phyloP scores from a whole-genome alignment of 2,329 filamentous ascomycete species.

The Elsinoe arachidis region DNA sequence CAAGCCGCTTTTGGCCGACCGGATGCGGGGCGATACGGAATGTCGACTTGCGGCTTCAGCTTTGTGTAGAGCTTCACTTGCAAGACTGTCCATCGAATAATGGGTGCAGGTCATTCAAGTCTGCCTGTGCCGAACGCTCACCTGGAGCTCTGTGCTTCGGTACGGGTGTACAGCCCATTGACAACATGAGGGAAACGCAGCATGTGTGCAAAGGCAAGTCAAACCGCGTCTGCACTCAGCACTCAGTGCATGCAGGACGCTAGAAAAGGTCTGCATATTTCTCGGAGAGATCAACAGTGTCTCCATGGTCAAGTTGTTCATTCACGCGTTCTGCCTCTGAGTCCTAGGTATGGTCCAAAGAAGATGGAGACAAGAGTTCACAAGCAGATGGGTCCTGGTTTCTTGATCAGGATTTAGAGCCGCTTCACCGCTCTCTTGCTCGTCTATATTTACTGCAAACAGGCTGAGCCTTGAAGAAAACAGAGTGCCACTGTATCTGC shows the following conservation, averaged over 20 bases:
- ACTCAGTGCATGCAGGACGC: background rate
- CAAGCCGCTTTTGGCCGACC: conserved; percentile 4
- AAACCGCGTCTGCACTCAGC: background rate
- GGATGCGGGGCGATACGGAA: background rate
- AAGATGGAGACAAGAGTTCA: background rate
- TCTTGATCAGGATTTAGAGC: background rate
- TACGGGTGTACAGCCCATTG: background rate
- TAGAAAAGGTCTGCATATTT: background rate
- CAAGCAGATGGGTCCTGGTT: background rate
- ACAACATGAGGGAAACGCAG: background rate
- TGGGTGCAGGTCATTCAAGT: background rate
- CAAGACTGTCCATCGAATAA: background rate
- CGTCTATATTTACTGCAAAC: background rate
- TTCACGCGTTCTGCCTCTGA: background rate
- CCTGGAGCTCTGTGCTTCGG: background rate
- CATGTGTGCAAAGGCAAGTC: background rate
- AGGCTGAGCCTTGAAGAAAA: too few relatives aligned
- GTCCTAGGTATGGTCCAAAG: background rate
- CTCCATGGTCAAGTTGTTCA: background rate
- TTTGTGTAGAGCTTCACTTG: background rate
- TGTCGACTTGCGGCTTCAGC: background rate
- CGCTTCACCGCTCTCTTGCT: conserved; percentile 3
- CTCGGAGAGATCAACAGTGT: background rate
- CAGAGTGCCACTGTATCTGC: too few relatives aligned
- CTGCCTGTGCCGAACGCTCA: too few relatives aligned